Conservation (phyloP, 805 yeast genomes). For the Yarrowia hollandica region DNA sequence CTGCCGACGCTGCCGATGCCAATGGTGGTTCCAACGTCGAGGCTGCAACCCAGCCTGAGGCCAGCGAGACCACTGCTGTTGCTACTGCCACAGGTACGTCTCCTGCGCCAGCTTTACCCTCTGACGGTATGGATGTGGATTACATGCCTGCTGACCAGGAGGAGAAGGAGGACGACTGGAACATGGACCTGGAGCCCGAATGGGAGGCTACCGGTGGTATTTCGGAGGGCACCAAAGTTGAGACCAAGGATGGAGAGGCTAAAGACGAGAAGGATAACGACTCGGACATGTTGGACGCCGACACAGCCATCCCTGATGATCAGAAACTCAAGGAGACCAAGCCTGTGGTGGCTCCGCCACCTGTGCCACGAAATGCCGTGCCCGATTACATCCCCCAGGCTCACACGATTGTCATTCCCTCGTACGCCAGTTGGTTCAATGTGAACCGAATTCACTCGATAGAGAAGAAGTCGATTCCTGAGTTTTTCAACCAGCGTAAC, state of each 20-base stretch:
- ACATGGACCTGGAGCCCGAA: conserved; percentile 27
- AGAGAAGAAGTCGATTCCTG: conserved; percentile 83
- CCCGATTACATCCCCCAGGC: conserved; percentile 52
- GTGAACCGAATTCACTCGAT: conserved; percentile 70
- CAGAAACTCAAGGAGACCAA: conserved; percentile 18
- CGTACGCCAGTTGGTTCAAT: conserved; percentile 84
- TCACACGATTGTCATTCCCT: conserved; percentile 81
- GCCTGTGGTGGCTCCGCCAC: conserved; percentile 13
- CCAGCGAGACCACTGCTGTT: neutral
- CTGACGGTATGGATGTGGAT: conserved; percentile 5
- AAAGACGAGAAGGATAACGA: conserved; percentile 30
- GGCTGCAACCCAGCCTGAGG: no score
- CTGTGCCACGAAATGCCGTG: conserved; percentile 11
- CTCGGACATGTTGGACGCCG: conserved; percentile 35
- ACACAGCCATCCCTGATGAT: conserved; percentile 32
- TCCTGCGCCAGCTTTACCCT: neutral
- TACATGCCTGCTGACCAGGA: conserved; percentile 21
- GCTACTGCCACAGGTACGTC: neutral
- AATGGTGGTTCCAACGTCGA: no score
- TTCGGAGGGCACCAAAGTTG: conserved; percentile 9
- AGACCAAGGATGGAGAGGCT: neutral
- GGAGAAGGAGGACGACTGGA: conserved; percentile 27
- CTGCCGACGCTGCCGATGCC: no score
- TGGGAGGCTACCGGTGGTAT: conserved; percentile 1
- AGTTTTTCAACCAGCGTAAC: conserved; percentile 64